phyloP scores from a whole-genome alignment of 1,284 basidiomycete species.

The Papiliotrema flavescens region DNA sequence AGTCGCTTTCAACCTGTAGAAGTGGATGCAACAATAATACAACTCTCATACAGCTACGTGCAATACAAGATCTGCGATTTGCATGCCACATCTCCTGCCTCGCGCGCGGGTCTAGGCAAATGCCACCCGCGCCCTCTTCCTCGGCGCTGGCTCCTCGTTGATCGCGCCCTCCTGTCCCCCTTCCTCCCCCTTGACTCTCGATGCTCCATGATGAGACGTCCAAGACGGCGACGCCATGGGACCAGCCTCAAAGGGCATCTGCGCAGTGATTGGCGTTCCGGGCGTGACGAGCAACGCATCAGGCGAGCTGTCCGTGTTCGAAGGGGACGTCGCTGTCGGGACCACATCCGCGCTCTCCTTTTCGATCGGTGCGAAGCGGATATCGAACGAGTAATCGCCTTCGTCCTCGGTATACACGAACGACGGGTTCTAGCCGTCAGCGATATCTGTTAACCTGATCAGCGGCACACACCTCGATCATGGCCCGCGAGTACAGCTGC shows the following conservation, averaged over 20 bases:
- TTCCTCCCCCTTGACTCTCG: no score
- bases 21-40: not conserved
- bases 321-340: not conserved
- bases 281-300: not conserved
- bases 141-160: not conserved
- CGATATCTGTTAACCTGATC: not conserved
- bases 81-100: not conserved
- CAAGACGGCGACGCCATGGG: no score
- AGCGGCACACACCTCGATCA: constrained; percentile 32
- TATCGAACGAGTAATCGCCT: constrained; percentile 12
- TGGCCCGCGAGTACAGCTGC: constrained; percentile 31
- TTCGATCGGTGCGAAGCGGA: constrained; percentile 22
- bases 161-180: not conserved
- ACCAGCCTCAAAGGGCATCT: no score
- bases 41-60: not conserved
- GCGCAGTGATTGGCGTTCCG: no score
- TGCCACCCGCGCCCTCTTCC: constrained; percentile 6
- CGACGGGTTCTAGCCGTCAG: constrained; percentile 26
- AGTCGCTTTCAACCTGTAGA: constrained; percentile 24
- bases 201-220: no score
- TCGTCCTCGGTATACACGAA: constrained; percentile 24
- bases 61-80: not conserved
- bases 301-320: not conserved
- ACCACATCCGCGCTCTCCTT: not conserved
- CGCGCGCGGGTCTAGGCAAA: constrained; percentile 1